phyloP scores from a whole-genome alignment of 140 eudicot genomes.

The Flaveria floridana region DNA sequence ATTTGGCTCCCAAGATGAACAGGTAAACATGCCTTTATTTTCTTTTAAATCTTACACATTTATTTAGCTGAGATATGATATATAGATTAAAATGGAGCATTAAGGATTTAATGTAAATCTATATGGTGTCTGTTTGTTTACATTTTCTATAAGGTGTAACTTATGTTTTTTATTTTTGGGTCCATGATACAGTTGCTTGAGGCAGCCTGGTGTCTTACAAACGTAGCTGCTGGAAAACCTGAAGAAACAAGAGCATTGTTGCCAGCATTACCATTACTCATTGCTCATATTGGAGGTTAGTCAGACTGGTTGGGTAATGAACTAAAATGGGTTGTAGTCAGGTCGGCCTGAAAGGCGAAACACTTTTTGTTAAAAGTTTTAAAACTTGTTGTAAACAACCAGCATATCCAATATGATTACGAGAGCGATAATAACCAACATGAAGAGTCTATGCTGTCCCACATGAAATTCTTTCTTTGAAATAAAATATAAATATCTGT shows the following conservation, averaged over 20 bases:
- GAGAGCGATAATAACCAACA: neutral
- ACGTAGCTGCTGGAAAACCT: constrained; percentile 92
- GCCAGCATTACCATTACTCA: constrained; percentile 91
- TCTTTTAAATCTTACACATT: neutral
- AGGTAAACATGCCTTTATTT: constrained; percentile 42
- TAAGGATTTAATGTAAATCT: neutral
- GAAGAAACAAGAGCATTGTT: constrained; percentile 92
- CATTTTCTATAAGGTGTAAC: neutral
- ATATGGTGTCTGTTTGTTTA: neutral
- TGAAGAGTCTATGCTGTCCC: constrained; percentile 17
- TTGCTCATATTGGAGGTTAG: constrained; percentile 95
- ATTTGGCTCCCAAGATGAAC: constrained; percentile 93
- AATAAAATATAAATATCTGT: neutral
- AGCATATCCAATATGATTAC: neutral
- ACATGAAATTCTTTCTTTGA: neutral
- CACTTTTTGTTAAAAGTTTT: neutral
- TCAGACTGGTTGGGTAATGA: neutral
- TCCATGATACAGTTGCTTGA: constrained; percentile 68
- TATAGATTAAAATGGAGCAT: neutral
- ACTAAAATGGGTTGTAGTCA: neutral
- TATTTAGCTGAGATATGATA: constrained; percentile 2
- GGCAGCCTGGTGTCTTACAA: constrained; percentile 98
- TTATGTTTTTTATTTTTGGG: constrained; percentile 19
- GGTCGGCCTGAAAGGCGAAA: neutral
- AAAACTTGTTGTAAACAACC: neutral